A percentile compares a stretch with the other conserved stretches of the same genome.
These are phyloP conservation scores for Chimonanthus salicifolius DNA, from an alignment of 164 flowering plant species.

Conservation along the genomic window DNA sequence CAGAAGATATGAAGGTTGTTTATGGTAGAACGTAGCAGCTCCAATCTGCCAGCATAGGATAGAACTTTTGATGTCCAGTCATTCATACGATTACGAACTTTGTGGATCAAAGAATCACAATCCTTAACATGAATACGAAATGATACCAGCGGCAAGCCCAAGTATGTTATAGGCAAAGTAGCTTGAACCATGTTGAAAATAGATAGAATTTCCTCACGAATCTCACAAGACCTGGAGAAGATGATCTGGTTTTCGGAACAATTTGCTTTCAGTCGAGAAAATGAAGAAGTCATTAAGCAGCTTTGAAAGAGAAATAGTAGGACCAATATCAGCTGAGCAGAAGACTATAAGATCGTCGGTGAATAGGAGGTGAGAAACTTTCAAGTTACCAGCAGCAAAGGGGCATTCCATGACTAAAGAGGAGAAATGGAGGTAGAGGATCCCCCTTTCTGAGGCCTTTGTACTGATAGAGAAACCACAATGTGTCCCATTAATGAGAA, in stretches of 20 bases:
- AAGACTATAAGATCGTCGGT: not conserved
- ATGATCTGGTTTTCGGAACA: not conserved
- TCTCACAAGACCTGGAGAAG: not conserved
- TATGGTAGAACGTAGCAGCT: no score
- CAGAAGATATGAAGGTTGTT: no score
- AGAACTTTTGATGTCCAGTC: not conserved
- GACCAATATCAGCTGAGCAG: not conserved
- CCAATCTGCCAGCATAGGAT: no score
- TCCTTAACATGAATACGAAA: not conserved
- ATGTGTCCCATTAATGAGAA: no score
- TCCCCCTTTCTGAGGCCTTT: not conserved
- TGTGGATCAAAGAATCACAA: not conserved
- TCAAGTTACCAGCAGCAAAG: not conserved
- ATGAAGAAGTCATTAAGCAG: not conserved
- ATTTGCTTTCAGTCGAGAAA: not conserved
- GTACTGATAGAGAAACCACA: not conserved
- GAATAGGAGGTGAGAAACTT: not conserved
- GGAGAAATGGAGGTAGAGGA: not conserved
- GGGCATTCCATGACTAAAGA: no score
- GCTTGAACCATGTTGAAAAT: not conserved
- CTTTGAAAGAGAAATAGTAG: not conserved
- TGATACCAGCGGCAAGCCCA: not conserved
- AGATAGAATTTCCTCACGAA: not conserved
- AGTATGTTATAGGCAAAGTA: not conserved
- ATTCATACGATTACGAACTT: not conserved